Evolutionary conservation across 2,329 filamentous ascomycete genomes (phyloP).

Genomic region (Trichophyton mentagrophytes): DNA sequence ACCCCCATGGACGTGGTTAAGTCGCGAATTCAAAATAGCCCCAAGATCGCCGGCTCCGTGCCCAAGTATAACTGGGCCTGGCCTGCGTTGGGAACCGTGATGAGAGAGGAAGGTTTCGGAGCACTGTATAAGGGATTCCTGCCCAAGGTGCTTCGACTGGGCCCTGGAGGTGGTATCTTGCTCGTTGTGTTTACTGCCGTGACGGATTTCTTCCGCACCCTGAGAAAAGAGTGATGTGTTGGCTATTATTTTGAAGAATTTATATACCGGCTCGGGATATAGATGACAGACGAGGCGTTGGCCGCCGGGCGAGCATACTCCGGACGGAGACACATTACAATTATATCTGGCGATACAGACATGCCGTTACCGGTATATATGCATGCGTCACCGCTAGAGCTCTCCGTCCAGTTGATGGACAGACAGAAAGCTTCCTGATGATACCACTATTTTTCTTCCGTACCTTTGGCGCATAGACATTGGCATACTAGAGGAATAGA

Average conservation of each 20-base stretch:
- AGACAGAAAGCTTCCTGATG: neutral
- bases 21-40: constrained; percentile 89
- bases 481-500: neutral
- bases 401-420: neutral
- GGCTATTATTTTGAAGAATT: neutral
- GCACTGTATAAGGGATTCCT: constrained; percentile 97
- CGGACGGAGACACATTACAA: neutral
- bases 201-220: constrained; percentile 73
- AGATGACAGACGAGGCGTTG: neutral
- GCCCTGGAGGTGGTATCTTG: constrained; percentile 53
- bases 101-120: constrained; percentile 81
- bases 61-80: constrained; percentile 99
- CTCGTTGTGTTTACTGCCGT: constrained; percentile 39
- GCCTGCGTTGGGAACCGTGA: constrained; percentile 71
- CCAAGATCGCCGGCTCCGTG: constrained; percentile 63
- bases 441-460: neutral
- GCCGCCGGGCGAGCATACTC: neutral
- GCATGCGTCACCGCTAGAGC: neutral
- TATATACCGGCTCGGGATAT: neutral
- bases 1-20: constrained; percentile 97
- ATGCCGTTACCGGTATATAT: neutral
- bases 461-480: neutral
- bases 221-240: constrained; percentile 19
- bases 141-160: constrained; percentile 76
- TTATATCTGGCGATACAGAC: neutral